Conservation (phyloP, 192 early-diverging fungal species). For the Lunasporangiospora selenospora region DNA sequence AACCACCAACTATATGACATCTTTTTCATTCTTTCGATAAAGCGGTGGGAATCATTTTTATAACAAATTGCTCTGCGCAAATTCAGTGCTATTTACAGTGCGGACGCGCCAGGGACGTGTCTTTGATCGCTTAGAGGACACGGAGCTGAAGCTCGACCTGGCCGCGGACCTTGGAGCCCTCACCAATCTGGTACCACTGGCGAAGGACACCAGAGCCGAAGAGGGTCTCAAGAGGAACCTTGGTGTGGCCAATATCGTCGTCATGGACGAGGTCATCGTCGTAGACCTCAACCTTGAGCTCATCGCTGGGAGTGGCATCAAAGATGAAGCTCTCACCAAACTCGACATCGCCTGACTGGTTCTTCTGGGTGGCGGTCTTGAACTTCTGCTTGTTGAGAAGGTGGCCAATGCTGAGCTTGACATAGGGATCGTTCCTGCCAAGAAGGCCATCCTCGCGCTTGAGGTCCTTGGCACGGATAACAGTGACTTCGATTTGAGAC, state of each 20-base stretch:
- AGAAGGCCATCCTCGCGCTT: slow-evolving; percentile 7
- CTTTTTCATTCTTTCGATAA: too few species aligned
- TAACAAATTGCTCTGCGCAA: too few species aligned
- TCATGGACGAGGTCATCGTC: slow-evolving; percentile 7
- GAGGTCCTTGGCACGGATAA: slow-evolving; percentile 16
- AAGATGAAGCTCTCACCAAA: slow-evolving; percentile 6
- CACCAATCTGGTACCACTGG: slow-evolving; percentile 16
- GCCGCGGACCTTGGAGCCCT: slow-evolving; percentile 18
- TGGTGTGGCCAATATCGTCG: slow-evolving; percentile 10
- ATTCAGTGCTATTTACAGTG: slow-evolving; percentile 5
- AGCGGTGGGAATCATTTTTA: too few species aligned
- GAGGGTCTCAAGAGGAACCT: slow-evolving; percentile 2
- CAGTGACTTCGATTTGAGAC: neutral
- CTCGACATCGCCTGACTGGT: slow-evolving; percentile 5
- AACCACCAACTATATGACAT: too few species aligned
- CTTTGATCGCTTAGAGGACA: neutral
- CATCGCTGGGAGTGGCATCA: neutral
- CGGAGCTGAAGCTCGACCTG: neutral
- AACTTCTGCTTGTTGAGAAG: slow-evolving; percentile 2
- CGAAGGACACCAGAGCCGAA: neutral
- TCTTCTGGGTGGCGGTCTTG: slow-evolving; percentile 9
- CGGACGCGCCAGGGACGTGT: neutral
- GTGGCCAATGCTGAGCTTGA: slow-evolving; percentile 10
- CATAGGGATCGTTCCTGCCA: slow-evolving; percentile 14
- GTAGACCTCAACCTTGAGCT: slow-evolving; percentile 9